phyloP scores from a whole-genome alignment of 73 alveolate species.

The Paraurostyla sp. region DNA sequence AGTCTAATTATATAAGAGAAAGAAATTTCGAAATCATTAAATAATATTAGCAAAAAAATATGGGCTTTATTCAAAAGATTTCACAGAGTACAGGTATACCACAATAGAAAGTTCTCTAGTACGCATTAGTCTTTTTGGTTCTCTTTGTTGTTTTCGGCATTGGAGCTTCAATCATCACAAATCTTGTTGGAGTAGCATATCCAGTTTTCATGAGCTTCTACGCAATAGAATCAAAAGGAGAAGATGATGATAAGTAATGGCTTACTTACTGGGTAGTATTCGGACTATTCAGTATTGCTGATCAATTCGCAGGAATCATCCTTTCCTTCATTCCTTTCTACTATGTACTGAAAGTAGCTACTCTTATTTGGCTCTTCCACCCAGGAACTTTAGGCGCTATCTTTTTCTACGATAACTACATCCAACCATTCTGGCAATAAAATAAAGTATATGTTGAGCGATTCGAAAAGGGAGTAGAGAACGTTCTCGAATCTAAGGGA shows the following conservation, averaged over 20 bases:
- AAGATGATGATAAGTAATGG: slow-evolving; percentile 89
- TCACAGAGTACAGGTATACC: slow-evolving; percentile 67
- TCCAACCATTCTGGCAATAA: slow-evolving; percentile 46
- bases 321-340: slow-evolving; percentile 88
- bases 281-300: slow-evolving; percentile 81
- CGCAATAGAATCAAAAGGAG: slow-evolving; percentile 87
- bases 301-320: slow-evolving; percentile 79
- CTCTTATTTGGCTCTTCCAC: slow-evolving; percentile 84
- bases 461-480: slow-evolving; percentile 47
- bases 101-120: slow-evolving; percentile 56
- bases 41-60: slow-evolving; percentile 27
- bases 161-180: slow-evolving; percentile 84
- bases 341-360: slow-evolving; percentile 81
- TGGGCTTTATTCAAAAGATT: slow-evolving; percentile 60
- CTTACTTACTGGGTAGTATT: slow-evolving; percentile 91
- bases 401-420: slow-evolving; percentile 24
- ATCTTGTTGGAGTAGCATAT: slow-evolving; percentile 87
- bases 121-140: slow-evolving; percentile 26
- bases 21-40: slow-evolving; percentile 24
- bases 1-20: background rate
- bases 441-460: slow-evolving; percentile 47
- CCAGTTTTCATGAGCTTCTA: slow-evolving; percentile 91
- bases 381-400: slow-evolving; percentile 86
- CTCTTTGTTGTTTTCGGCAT: slow-evolving; percentile 76
- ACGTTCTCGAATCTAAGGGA: too few species aligned